Evolutionary conservation across 2,329 filamentous ascomycete species (phyloP), one percentile per base, ranked within the genome.

Genomic region (Botrytis aclada): DNA sequence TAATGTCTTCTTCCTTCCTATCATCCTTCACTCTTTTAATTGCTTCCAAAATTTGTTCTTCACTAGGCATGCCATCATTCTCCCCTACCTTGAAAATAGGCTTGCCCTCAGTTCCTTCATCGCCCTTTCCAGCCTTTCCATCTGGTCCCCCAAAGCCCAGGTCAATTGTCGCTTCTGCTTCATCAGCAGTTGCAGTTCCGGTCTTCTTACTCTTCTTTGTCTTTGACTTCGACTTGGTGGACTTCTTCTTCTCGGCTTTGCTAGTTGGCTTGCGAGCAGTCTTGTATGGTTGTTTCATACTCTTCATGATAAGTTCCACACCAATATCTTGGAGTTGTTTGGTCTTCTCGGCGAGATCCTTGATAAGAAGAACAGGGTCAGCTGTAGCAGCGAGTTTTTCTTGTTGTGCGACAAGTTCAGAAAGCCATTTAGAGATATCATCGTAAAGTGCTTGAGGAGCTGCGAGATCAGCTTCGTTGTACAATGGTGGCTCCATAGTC

Each of bases 341-440:
- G 25, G 90, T 87, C 82, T 91, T 92, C 37, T 85, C 86, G 73
- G 89, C 84, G 43, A 97, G 82, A 41, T 97, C 95, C 79, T 91
- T 90, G 76, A 90, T 84, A 0, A 91, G 86, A 14, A 97, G 85
- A 10, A 90, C 90, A 0, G 94, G 93, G 76, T 98, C 90, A 16
- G 93, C 93, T 3, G 90, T 89, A 2, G 85, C 83, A 25, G 86
- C 84, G 4, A 97, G 88, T 77, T 89, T 90, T 43, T 90, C 88
- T 82, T 98, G 95, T 77, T 88, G 87, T 3, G 86, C 84, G 65
- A 93, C 83, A 80, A 92, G 91, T 76, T 92, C 88, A 45, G 90
- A 87, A 32, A 99, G 86, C 95, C 95, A 99, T 32, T 87, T 85
- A 25, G 86, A 84, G 29, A 90, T 88, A 22, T 88, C 86, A 41